A percentile compares a stretch with the other conserved stretches of the same genome.
Conservation (phyloP, 78 protist species). For the Anaeramoeba flamelloides region DNA sequence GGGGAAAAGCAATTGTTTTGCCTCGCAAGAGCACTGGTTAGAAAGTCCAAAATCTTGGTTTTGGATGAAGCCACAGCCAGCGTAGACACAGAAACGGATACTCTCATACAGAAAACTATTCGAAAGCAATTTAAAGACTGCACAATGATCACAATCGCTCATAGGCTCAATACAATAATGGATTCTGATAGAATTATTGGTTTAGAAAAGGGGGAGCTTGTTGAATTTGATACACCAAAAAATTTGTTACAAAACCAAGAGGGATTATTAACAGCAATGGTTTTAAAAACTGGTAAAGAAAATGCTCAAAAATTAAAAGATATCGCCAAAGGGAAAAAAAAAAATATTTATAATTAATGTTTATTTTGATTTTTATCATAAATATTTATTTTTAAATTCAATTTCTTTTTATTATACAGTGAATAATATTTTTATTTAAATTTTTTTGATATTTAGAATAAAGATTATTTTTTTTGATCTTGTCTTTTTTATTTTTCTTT, state of each 20-base stretch:
- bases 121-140: not conserved
- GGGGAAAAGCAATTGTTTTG: conserved; percentile 13
- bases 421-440: too few relatives aligned
- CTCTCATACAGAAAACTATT: conserved; percentile 5
- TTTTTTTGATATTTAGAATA: too few relatives aligned
- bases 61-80: conserved; percentile 89
- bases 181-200: conserved; percentile 24
- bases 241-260: not conserved
- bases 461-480: too few relatives aligned
- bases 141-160: conserved; percentile 17
- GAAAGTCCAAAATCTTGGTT: conserved; percentile 19
- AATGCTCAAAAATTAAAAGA: too few relatives aligned
- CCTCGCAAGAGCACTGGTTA: conserved; percentile 11
- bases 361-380: too few relatives aligned
- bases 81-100: conserved; percentile 60
- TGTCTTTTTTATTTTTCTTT: too few relatives aligned
- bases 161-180: conserved; percentile 14
- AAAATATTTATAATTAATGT: too few relatives aligned
- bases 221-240: conserved; percentile 4
- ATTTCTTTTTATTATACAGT: too few relatives aligned
- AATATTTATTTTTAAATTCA: too few relatives aligned
- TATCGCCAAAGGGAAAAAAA: too few relatives aligned
- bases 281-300: too few relatives aligned
- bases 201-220: conserved; percentile 6
- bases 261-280: too few relatives aligned